These are phyloP conservation scores for Populus hybrid DNA, from an alignment of 441 rosid genomes.

Conservation along the genomic window DNA sequence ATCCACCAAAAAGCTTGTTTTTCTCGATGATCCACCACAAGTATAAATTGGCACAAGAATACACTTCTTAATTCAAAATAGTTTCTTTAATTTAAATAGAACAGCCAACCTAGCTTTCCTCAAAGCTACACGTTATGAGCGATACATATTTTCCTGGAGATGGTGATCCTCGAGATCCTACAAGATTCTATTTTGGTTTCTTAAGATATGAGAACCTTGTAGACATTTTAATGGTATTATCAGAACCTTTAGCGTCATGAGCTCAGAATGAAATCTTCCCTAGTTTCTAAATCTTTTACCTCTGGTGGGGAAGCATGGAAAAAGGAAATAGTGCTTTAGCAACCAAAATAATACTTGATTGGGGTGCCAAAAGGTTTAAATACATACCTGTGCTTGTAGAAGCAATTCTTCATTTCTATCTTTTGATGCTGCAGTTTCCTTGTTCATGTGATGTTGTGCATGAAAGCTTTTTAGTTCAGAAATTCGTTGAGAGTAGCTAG, in stretches of 20 bases:
- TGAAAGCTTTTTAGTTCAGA: constrained; percentile 35
- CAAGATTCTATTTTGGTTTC: background rate
- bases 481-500: constrained; percentile 39
- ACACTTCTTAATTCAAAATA: background rate
- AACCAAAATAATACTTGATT: background rate
- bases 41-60: background rate
- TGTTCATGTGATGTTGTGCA: constrained; percentile 29
- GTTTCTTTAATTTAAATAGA: background rate
- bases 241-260: background rate
- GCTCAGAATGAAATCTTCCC: background rate
- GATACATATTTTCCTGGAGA: constrained; percentile 1
- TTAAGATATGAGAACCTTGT: background rate
- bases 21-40: background rate
- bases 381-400: constrained; percentile 54
- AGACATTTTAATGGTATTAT: background rate
- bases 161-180: background rate
- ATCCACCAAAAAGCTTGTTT: background rate
- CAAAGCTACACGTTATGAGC: background rate
- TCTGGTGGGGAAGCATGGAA: background rate
- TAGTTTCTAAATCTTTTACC: background rate
- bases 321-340: constrained; percentile 12
- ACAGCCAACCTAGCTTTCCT: background rate
- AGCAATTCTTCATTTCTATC: constrained; percentile 37
- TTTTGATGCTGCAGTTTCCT: constrained; percentile 30
- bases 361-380: constrained; percentile 9